Evolutionary conservation across 2,329 filamentous ascomycete genomes (phyloP), one percentile per base, ranked within the genome.

Genomic region (Verticillium zaregamsianum): DNA sequence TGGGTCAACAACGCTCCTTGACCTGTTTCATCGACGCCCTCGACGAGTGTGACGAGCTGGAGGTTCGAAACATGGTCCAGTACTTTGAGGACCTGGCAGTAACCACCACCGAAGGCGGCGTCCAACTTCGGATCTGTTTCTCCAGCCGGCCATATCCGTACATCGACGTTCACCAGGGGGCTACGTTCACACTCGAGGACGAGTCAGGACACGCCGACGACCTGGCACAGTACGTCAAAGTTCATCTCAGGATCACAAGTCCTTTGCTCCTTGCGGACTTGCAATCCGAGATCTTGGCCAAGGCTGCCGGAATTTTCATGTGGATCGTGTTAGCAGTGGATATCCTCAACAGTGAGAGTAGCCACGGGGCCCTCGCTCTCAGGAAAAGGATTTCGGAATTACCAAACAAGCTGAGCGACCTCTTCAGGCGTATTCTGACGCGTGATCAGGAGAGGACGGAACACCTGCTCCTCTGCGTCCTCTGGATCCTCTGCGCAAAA

Each of bases 401-500:
- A 0, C 80, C 80, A 0, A 59, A 12, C 1, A 72, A 73, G 0
- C 70, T 88, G 0, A 67, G 74, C 39, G 72, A 80, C 0, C 66
- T 88, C 0, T 87, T 89, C 62, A 73, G 72, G 3, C 71, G 82
- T 17, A 82, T 87, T 0, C 61, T 87, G 2, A 76, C 62, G 0
- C 74, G 82, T 17, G 83, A 88, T 59, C 20, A 60, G 0, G 40
- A 73, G 0, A 74, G 83, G 5, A 70, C 71, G 56, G 70, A 79
- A 0, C 70, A 76, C 0, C 64, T 86, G 0, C 60, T 76, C 0
- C 64, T 83, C 0, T 85, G 79, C 33, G 63, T 88, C 0, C 76
- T 81, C 23, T 87, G 80, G 80, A 72, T 88, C 0, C 71, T 88
- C 0, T 86, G 78, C 28, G 74, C 85, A 0, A 72, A 68, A 8